phyloP scores from a whole-genome alignment of 2,329 filamentous ascomycete species.

The Teratosphaeriaceae sp. region DNA sequence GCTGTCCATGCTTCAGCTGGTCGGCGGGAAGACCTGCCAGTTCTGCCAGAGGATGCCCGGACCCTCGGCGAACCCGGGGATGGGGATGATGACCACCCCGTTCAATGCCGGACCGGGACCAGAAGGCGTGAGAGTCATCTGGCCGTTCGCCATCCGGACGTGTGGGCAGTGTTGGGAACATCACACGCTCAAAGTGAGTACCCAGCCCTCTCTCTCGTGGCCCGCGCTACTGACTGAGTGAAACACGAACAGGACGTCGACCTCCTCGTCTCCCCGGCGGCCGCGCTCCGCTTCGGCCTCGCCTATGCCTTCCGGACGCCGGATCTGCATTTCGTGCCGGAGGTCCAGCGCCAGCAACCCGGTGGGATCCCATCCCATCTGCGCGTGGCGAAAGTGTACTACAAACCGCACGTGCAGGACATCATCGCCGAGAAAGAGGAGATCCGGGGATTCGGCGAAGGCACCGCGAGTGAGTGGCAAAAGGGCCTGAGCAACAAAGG shows the following conservation, averaged over 20 bases:
- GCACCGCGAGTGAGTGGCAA: conserved; percentile 68
- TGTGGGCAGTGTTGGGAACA: conserved; percentile 56
- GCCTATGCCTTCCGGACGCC: conserved; percentile 58
- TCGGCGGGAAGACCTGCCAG: conserved; percentile 58
- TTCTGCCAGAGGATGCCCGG: conserved; percentile 54
- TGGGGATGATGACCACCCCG: conserved; percentile 34
- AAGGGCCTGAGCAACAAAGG: conserved; percentile 65
- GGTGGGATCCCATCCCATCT: conserved; percentile 41
- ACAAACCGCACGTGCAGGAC: conserved; percentile 53
- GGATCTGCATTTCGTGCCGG: conserved; percentile 54
- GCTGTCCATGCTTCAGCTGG: conserved; percentile 69
- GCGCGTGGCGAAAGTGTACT: conserved; percentile 60
- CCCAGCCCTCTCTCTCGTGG: background rate
- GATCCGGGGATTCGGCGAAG: conserved; percentile 59
- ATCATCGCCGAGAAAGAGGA: conserved; percentile 57
- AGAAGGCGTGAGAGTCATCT: conserved; percentile 57
- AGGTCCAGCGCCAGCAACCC: conserved; percentile 48
- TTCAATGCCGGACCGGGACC: conserved; percentile 58
- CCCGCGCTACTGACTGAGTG: conserved; percentile 6
- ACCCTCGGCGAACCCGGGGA: too few relatives aligned
- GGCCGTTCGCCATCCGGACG: conserved; percentile 61
- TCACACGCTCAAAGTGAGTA: conserved; percentile 58
- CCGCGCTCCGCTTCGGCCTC: conserved; percentile 59
- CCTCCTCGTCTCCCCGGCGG: conserved; percentile 53
- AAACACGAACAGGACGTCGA: conserved; percentile 64